Conservation (phyloP, 148 eudicot species). For the Rhododendron griersonianum region DNA sequence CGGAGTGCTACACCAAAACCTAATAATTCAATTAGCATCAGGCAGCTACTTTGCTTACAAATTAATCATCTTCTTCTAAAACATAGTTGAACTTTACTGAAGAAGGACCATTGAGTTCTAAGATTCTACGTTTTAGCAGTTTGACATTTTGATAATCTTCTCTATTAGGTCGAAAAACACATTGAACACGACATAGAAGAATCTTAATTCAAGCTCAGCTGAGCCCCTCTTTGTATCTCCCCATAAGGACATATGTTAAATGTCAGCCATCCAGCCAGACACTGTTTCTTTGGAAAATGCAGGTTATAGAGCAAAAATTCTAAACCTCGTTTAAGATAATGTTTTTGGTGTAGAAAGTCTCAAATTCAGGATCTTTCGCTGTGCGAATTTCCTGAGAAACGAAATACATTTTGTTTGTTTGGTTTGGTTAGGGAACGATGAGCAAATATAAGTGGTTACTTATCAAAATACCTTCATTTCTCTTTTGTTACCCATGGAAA, state of each 20-base stretch:
- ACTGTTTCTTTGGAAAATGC: no score
- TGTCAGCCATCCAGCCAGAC: no score
- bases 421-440: no score
- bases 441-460: no score
- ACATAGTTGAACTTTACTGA: background rate
- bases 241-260: background rate
- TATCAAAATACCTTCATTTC: no score
- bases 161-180: background rate
- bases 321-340: no score
- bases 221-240: background rate
- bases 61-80: background rate
- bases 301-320: no score
- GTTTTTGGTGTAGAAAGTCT: no score
- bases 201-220: background rate
- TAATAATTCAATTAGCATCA: background rate
- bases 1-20: background rate
- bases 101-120: background rate
- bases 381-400: no score
- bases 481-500: no score
- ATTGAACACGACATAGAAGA: background rate
- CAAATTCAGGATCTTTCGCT: no score
- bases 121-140: background rate
- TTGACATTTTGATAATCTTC: background rate
- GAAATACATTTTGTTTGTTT: no score
- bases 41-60: background rate